phyloP scores from a whole-genome alignment of 495 filamentous ascomycete genomes.

The Aspergillus leporis region DNA sequence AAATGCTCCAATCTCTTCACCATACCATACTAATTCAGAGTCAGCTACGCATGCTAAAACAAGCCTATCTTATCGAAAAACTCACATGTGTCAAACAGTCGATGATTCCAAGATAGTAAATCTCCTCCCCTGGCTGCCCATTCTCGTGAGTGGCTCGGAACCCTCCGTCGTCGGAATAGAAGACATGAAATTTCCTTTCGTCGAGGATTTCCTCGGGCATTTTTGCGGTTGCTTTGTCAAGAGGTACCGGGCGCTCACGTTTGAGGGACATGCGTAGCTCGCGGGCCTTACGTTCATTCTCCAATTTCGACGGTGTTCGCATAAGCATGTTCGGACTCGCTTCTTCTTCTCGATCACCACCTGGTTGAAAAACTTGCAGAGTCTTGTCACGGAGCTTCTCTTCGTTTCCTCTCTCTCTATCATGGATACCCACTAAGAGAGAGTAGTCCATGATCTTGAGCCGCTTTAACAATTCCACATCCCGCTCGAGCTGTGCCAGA shows the following conservation, averaged over 20 bases:
- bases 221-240: constrained; percentile 76
- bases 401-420: constrained; percentile 84
- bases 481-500: constrained; percentile 81
- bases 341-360: constrained; percentile 63
- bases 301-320: constrained; percentile 91
- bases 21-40: constrained; percentile 65
- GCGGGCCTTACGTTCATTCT: constrained; percentile 87
- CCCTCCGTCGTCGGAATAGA: constrained; percentile 92
- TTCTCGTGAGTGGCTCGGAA: constrained; percentile 93
- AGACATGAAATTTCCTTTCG: constrained; percentile 67
- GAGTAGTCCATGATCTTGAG: constrained; percentile 99
- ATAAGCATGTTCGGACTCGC: constrained; percentile 64
- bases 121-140: constrained; percentile 79
- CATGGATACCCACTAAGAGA: constrained; percentile 91
- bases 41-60: not conserved
- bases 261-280: constrained; percentile 92
- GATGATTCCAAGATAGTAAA: constrained; percentile 97
- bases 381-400: constrained; percentile 96
- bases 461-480: constrained; percentile 80
- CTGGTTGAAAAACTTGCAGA: constrained; percentile 91
- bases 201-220: constrained; percentile 88
- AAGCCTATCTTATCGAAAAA: constrained; percentile 33
- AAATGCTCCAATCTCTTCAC: constrained; percentile 90
- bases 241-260: constrained; percentile 84
- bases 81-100: constrained; percentile 94